Percentiles rank a stretch among this genome's conserved stretches.
Evolutionary conservation across 129 eudicot genomes (phyloP).

Genomic region (Chrysanthemum seticuspe): DNA sequence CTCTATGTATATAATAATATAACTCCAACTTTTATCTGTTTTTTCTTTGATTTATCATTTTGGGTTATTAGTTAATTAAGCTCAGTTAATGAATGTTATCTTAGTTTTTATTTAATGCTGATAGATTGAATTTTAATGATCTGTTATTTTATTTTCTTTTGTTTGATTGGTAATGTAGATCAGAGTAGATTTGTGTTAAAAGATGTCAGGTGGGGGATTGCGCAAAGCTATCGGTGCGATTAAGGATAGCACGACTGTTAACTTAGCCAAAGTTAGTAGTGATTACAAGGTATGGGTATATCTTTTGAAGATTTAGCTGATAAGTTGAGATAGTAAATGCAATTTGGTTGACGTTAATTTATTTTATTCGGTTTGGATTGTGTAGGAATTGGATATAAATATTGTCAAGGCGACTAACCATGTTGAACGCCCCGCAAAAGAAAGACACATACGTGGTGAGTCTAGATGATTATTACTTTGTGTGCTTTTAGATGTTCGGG

Average conservation of each 20-base stretch:
- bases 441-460: conserved; percentile 85
- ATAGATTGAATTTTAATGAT: too few species aligned
- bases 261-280: conserved; percentile 94
- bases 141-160: not conserved
- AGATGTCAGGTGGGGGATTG: conserved; percentile 84
- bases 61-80: too few species aligned
- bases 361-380: conserved; percentile 5
- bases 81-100: too few species aligned
- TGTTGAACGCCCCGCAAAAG: conserved; percentile 95
- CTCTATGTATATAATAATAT: too few species aligned
- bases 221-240: conserved; percentile 96
- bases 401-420: conserved; percentile 97
- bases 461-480: not conserved
- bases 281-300: conserved; percentile 68
- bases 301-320: not conserved
- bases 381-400: conserved; percentile 86
- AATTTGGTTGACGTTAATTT: conserved; percentile 9
- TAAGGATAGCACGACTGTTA: conserved; percentile 94
- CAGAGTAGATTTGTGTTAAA: conserved; percentile 24
- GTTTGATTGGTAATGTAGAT: conserved; percentile 11
- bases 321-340: not conserved
- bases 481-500: not conserved
- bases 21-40: too few species aligned
- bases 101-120: too few species aligned
- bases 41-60: too few species aligned